These are phyloP conservation scores for Lophiostoma macrostomum DNA, from an alignment of 495 filamentous ascomycete genomes.

Conservation along the genomic window DNA sequence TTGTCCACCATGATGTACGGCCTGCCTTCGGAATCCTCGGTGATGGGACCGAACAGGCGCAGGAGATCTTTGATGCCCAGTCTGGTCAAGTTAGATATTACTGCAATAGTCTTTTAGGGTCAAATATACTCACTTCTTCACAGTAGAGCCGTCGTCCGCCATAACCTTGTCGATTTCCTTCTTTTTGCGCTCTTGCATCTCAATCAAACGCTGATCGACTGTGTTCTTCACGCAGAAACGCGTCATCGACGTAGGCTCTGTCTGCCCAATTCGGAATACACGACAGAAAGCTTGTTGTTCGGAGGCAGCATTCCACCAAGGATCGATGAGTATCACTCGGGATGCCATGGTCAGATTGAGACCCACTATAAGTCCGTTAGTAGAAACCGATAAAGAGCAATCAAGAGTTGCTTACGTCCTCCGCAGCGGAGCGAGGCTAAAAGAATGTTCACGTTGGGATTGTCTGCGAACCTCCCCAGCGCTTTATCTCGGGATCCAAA, in stretches of 20 bases:
- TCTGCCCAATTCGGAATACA: conserved; percentile 62
- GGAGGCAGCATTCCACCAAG: conserved; percentile 44
- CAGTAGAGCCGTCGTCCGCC: conserved; percentile 29
- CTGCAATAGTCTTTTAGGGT: background rate
- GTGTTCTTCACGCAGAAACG: conserved; percentile 50
- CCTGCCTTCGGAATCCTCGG: conserved; percentile 30
- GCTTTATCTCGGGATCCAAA: conserved; percentile 31
- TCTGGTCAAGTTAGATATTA: conserved; percentile 11
- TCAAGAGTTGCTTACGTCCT: conserved; percentile 32
- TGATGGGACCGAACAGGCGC: conserved; percentile 35
- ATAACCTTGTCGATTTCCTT: conserved; percentile 38
- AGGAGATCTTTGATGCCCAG: conserved; percentile 34
- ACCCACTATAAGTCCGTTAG: conserved; percentile 24
- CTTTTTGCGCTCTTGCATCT: conserved; percentile 41
- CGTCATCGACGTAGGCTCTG: conserved; percentile 51
- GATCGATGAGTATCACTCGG: conserved; percentile 46
- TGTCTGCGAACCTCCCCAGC: conserved; percentile 34
- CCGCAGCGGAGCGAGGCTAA: conserved; percentile 41
- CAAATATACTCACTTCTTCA: conserved; percentile 11
- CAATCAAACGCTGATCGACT: conserved; percentile 52
- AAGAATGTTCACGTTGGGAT: conserved; percentile 33
- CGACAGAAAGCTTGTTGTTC: conserved; percentile 59
- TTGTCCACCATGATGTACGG: conserved; percentile 39
- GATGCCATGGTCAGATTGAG: conserved; percentile 45
- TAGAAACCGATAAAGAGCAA: background rate